A percentile compares a stretch with the other conserved stretches of the same genome.
Evolutionary conservation across 164 flowering plant species (phyloP).

Genomic region (Umbilicus rupestris): DNA sequence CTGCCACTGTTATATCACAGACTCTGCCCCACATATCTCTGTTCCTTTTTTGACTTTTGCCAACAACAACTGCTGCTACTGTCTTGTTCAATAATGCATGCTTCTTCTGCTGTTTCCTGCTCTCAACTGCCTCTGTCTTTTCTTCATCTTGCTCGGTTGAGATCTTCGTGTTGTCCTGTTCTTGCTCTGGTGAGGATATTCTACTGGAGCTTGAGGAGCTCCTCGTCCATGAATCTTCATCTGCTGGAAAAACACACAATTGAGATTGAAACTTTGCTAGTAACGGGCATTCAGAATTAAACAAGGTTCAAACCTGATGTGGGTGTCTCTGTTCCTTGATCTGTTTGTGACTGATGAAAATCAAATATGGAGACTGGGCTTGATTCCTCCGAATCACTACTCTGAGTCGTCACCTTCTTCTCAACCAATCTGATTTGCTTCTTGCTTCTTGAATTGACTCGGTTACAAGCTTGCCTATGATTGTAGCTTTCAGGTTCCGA

Average conservation of each 20-base stretch:
- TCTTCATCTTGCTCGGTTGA: background rate
- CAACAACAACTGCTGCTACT: conserved; percentile 4
- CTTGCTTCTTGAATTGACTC: conserved; percentile 13
- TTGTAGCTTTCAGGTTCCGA: background rate
- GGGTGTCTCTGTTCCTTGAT: conserved; percentile 21
- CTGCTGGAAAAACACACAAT: conserved; percentile 8
- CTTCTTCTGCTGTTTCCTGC: too few relatives aligned
- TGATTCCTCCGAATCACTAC: conserved; percentile 44
- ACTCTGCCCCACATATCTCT: conserved; percentile 23
- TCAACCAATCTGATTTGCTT: conserved; percentile 11
- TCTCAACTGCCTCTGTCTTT: too few relatives aligned
- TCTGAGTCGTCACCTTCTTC: conserved; percentile 18
- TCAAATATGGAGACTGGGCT: conserved; percentile 86
- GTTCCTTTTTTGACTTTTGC: background rate
- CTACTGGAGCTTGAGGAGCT: conserved; percentile 32
- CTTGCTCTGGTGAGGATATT: conserved; percentile 24
- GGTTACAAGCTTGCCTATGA: conserved; percentile 11
- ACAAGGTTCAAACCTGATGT: conserved; percentile 41
- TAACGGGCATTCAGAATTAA: too few relatives aligned
- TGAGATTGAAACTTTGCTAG: background rate
- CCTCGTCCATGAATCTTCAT: conserved; percentile 18
- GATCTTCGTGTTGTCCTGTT: conserved; percentile 10
- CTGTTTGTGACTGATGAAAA: conserved; percentile 25
- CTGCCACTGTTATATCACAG: conserved; percentile 32
- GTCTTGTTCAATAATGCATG: conserved; percentile 13